Evolutionary conservation across 805 yeast species (phyloP).

Genomic region (Saccharomycopsis amapae): DNA sequence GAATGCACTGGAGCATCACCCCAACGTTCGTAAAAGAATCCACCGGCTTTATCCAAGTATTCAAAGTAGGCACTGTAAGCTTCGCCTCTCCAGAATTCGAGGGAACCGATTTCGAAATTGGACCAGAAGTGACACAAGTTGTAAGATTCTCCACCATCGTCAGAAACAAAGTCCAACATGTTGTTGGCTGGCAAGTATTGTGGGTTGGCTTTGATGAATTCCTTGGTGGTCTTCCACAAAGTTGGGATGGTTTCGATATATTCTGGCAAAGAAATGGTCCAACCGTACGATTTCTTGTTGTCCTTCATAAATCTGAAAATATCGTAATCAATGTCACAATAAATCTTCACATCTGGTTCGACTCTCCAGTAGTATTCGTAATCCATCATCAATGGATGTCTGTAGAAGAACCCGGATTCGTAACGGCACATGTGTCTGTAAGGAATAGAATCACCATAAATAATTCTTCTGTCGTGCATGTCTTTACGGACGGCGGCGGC

Average conservation of each 20-base stretch:
- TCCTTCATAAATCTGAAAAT: slow-evolving; percentile 77
- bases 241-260: slow-evolving; percentile 66
- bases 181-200: slow-evolving; percentile 53
- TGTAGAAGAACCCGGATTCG: slow-evolving; percentile 84
- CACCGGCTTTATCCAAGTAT: slow-evolving; percentile 70
- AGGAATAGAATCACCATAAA: slow-evolving; percentile 60
- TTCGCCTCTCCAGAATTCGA: slow-evolving; percentile 66
- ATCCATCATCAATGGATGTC: slow-evolving; percentile 65
- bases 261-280: slow-evolving; percentile 74
- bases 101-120: slow-evolving; percentile 74
- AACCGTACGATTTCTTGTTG: slow-evolving; percentile 65
- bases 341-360: slow-evolving; percentile 76
- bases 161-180: slow-evolving; percentile 61
- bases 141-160: slow-evolving; percentile 64
- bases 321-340: slow-evolving; percentile 78
- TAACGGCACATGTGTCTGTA: slow-evolving; percentile 91
- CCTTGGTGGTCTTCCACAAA: slow-evolving; percentile 64
- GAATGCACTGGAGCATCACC: slow-evolving; percentile 94
- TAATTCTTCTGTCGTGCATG: slow-evolving; percentile 44
- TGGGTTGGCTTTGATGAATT: slow-evolving; percentile 54
- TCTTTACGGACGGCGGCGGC: slow-evolving; percentile 51
- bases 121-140: slow-evolving; percentile 90
- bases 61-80: slow-evolving; percentile 69
- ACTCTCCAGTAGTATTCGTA: slow-evolving; percentile 94
- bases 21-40: slow-evolving; percentile 93